Evolutionary conservation across 2,329 filamentous ascomycete genomes (phyloP).

Genomic region (Fusarium coffeatum): DNA sequence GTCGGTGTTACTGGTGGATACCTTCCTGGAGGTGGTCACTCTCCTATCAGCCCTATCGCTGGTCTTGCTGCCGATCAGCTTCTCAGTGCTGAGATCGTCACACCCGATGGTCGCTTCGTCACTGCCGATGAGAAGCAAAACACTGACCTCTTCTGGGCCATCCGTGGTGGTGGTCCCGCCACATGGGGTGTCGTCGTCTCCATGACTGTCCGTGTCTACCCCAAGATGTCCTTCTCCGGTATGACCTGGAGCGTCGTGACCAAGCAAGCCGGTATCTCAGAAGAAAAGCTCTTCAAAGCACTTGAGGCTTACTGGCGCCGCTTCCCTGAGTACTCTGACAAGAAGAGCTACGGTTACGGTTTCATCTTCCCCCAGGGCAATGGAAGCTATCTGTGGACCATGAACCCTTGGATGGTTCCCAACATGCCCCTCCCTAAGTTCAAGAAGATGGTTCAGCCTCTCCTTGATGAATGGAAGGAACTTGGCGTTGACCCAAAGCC

Average conservation of each 20-base stretch:
- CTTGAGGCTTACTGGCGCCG: slow-evolving; percentile 43
- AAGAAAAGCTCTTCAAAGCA: slow-evolving; percentile 48
- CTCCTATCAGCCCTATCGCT: slow-evolving; percentile 61
- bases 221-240: slow-evolving; percentile 49
- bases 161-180: slow-evolving; percentile 65
- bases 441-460: slow-evolving; percentile 42
- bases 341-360: slow-evolving; percentile 45
- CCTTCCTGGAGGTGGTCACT: slow-evolving; percentile 69
- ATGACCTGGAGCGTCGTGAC: slow-evolving; percentile 46
- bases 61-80: slow-evolving; percentile 71
- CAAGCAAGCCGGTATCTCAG: slow-evolving; percentile 36
- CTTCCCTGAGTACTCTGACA: slow-evolving; percentile 44
- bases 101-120: slow-evolving; percentile 59
- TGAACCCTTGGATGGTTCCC: slow-evolving; percentile 47
- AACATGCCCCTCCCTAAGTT: slow-evolving; percentile 47
- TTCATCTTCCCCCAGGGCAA: slow-evolving; percentile 40
- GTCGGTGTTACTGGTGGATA: slow-evolving; percentile 71
- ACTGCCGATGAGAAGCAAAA: slow-evolving; percentile 57
- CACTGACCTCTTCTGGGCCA: slow-evolving; percentile 70
- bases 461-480: slow-evolving; percentile 47
- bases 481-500: slow-evolving; percentile 48
- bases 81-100: slow-evolving; percentile 66
- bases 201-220: slow-evolving; percentile 52
- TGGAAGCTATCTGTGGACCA: slow-evolving; percentile 49
- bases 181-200: slow-evolving; percentile 59